Conservation (phyloP, 192 early-diverging fungal genomes). For the Coemansia sp. region DNA sequence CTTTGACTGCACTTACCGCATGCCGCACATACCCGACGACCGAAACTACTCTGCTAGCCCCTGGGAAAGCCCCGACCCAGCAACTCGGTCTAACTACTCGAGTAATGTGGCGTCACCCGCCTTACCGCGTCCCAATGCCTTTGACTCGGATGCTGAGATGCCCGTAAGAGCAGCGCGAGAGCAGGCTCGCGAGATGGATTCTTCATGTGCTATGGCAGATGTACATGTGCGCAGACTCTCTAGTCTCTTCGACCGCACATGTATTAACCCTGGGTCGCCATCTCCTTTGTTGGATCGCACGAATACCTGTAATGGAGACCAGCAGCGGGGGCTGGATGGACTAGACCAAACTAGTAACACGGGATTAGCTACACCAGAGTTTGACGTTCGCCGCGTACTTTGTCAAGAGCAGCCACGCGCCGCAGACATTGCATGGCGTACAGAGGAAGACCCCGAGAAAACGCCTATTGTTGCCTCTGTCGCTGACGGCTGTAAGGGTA, state of each 20-base stretch:
- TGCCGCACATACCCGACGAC: not conserved
- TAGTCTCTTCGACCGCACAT: not conserved
- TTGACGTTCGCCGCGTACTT: not conserved
- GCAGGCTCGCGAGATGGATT: slow-evolving; percentile 1
- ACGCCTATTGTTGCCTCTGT: not conserved
- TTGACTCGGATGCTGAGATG: not conserved
- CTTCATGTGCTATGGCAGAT: not conserved
- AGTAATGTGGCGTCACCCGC: not conserved
- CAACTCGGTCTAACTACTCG: not conserved
- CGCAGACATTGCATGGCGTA: not conserved
- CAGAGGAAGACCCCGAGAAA: not conserved
- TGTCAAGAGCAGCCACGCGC: not conserved
- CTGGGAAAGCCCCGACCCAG: not conserved
- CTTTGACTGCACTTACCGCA: slow-evolving; percentile 11
- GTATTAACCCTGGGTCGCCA: not conserved
- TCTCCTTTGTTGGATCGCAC: not conserved
- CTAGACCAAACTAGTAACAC: not conserved
- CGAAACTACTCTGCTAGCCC: not conserved
- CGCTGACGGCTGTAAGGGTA: not conserved
- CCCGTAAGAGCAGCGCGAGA: not conserved
- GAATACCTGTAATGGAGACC: not conserved
- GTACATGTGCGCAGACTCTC: slow-evolving; percentile 1
- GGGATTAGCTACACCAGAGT: not conserved
- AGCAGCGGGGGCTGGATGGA: not conserved
- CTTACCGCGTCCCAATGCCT: not conserved